Percentiles rank a stretch among this genome's conserved stretches.
These are phyloP conservation scores for Arachnopeziza araneosa DNA, from an alignment of 2,329 filamentous ascomycete genomes.

Conservation along the genomic window DNA sequence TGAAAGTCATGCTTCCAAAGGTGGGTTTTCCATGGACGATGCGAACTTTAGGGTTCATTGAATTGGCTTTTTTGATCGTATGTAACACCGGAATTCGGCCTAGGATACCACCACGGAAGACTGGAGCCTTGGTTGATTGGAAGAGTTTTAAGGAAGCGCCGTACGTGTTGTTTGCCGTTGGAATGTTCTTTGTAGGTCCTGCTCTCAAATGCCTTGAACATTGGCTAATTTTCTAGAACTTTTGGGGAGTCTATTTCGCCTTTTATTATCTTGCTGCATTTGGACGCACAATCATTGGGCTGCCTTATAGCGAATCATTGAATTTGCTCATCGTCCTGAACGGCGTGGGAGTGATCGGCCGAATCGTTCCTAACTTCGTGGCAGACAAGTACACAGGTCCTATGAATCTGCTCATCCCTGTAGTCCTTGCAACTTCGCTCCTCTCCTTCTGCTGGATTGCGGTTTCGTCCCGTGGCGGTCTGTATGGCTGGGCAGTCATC, in stretches of 20 bases:
- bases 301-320: slow-evolving; percentile 39
- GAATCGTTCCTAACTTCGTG: slow-evolving; percentile 41
- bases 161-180: slow-evolving; percentile 41
- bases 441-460: slow-evolving; percentile 44
- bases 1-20: slow-evolving; percentile 35
- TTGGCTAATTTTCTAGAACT: slow-evolving; percentile 20
- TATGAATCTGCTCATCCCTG: slow-evolving; percentile 45
- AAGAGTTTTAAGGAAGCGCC: slow-evolving; percentile 38
- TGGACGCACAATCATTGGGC: slow-evolving; percentile 31
- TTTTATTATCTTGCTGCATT: slow-evolving; percentile 35
- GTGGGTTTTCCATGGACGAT: slow-evolving; percentile 44
- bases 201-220: not conserved
- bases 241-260: slow-evolving; percentile 42
- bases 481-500: slow-evolving; percentile 45
- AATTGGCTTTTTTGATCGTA: slow-evolving; percentile 32
- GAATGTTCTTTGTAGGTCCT: slow-evolving; percentile 33
- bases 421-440: slow-evolving; percentile 31
- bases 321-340: slow-evolving; percentile 49
- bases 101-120: slow-evolving; percentile 35
- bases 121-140: slow-evolving; percentile 40
- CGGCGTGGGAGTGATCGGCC: slow-evolving; percentile 43
- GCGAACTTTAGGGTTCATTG: slow-evolving; percentile 41
- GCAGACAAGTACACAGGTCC: slow-evolving; percentile 46
- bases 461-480: slow-evolving; percentile 35
- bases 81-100: slow-evolving; percentile 36